Evolutionary conservation across 2,329 filamentous ascomycete genomes (phyloP), one percentile per base, ranked within the genome.

Genomic region (Trichoderma brevicompactum): DNA sequence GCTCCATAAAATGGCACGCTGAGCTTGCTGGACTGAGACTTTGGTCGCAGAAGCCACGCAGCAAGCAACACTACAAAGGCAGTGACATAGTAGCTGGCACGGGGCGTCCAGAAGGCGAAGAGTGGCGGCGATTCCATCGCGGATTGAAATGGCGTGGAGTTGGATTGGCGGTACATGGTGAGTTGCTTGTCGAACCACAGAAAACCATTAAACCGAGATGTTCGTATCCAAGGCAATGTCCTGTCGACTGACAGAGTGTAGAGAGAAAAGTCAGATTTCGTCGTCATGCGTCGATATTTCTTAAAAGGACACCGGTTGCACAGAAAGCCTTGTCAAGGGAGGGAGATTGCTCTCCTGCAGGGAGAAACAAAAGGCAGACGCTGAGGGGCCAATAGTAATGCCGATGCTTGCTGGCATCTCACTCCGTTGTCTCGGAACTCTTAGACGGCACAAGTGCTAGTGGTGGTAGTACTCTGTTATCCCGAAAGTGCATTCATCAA

Each of bases 1-100:
- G 81, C 82, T 67, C 81, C 79, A 72, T 82, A 84, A 55, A 81
- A 80, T 0, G 82, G 82, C 4, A 78, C 74, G 10, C 78, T 74
- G 4, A 81, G 64, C 23, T 66, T 66, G 74, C 34, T 71, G 60
- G 10, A 19, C 2, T 54, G 40, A 6, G 55, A 46, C 19, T 44
- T 54, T 54, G 63, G 41, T 38, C 12, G 32, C 15, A 65, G 8
- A 12, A 65, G 46, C 55, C 63, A 65, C 7, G 41, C 55, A 8
- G 13, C 48, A n/a, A 65, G 63, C 12, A 65, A 28, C 19, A 60
- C 32, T 34, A 46, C 48, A 7, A 52, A 3, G 17, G 32, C 7
- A 8, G 48, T 48, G 9, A 8, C 48, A 32, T 60, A 65, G 17
- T 43, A 65, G 63, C 44, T 23, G 10, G 55, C 19, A 17, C 44